Conservation (phyloP, 805 yeast species). For the Cyberlindnera amylophila region DNA sequence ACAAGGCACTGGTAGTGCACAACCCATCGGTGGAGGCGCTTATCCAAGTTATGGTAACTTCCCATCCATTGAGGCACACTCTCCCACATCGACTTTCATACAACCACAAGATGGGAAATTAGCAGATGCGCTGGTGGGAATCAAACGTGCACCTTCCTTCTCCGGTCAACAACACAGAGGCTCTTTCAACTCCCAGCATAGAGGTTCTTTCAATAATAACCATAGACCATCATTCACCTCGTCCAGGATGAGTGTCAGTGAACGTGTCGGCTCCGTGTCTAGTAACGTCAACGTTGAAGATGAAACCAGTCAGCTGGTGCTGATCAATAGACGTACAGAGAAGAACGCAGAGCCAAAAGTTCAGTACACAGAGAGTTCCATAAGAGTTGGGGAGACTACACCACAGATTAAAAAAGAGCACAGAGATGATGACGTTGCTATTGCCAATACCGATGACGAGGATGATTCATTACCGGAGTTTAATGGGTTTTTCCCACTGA, state of each 20-base stretch:
- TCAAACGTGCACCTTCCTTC: slow-evolving; percentile 9
- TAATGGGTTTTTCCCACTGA: too few species aligned
- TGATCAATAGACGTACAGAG: slow-evolving; percentile 9
- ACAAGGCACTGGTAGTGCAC: neutral
- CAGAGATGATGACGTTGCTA: neutral
- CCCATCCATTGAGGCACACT: neutral
- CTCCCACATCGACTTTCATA: slow-evolving; percentile 1
- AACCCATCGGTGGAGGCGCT: too few species aligned
- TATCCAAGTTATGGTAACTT: neutral
- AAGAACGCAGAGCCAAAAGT: slow-evolving; percentile 2
- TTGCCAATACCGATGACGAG: neutral
- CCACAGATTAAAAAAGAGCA: neutral
- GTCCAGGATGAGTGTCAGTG: neutral
- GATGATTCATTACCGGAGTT: neutral
- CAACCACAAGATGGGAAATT: neutral
- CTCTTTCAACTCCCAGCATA: neutral
- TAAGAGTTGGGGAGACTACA: neutral
- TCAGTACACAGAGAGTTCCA: slow-evolving; percentile 1
- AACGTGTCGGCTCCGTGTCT: neutral
- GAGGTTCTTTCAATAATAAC: neutral
- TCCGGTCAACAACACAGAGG: neutral
- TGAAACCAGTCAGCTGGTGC: slow-evolving; percentile 6
- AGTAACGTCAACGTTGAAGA: neutral
- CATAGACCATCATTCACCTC: too few species aligned
- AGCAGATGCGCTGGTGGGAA: neutral